phyloP scores from a whole-genome alignment of 768 basidiomycete genomes.

The Leucosporidium yakuticum region DNA sequence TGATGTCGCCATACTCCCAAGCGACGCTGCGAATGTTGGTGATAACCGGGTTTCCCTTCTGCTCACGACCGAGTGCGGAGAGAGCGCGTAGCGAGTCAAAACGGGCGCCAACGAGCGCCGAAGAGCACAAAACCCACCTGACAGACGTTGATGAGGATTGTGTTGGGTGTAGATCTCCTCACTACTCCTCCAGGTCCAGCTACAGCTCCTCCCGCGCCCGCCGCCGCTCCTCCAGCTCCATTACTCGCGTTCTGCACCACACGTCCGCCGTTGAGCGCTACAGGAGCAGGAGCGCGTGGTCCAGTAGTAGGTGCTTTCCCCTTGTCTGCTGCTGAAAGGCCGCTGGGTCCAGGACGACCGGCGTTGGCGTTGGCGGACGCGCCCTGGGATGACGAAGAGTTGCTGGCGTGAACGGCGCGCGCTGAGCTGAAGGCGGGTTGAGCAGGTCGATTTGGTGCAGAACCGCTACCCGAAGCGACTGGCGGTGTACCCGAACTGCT shows the following conservation, averaged over 20 bases:
- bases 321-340: not conserved
- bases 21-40: slow-evolving; percentile 78
- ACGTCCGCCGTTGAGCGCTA: not conserved
- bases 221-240: not conserved
- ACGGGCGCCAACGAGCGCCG: no score
- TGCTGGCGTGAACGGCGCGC: no score
- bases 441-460: no score
- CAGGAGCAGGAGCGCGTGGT: not conserved
- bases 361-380: not conserved
- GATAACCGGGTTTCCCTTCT: slow-evolving; percentile 72
- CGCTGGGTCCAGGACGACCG: not conserved
- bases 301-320: not conserved
- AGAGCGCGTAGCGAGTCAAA: not conserved
- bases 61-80: not conserved
- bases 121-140: slow-evolving; percentile 14
- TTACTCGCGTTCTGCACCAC: not conserved
- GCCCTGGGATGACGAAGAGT: no score
- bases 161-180: slow-evolving; percentile 10
- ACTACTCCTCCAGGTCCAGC: slow-evolving; percentile 5
- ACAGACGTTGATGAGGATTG: slow-evolving; percentile 27
- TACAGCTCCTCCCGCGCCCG: not conserved
- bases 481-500: no score
- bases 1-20: slow-evolving; percentile 90
- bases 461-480: no score
- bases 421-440: no score